These are phyloP conservation scores for Cryphonectria japonica DNA, from an alignment of 2,329 filamentous ascomycete species.

Conservation along the genomic window DNA sequence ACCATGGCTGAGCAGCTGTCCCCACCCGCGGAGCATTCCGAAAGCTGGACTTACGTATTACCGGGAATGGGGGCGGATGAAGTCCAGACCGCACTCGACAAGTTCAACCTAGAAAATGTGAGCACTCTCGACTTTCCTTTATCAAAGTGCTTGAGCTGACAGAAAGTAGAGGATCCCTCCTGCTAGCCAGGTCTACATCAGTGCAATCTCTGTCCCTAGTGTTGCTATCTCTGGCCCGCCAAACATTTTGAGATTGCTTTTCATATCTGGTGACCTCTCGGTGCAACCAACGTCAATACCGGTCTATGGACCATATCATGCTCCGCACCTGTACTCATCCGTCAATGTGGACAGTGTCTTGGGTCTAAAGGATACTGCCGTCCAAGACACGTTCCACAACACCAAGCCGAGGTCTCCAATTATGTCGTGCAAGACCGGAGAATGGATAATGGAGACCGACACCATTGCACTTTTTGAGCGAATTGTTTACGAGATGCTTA, in stretches of 20 bases:
- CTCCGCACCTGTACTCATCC: constrained; percentile 53
- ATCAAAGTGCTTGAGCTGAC: neutral
- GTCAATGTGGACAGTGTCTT: constrained; percentile 51
- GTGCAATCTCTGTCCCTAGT: constrained; percentile 52
- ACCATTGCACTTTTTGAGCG: constrained; percentile 47
- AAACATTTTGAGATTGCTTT: constrained; percentile 49
- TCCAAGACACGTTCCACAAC: constrained; percentile 45
- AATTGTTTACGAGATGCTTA: constrained; percentile 54
- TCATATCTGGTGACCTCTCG: constrained; percentile 44
- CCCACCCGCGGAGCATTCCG: constrained; percentile 47
- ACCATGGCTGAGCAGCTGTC: constrained; percentile 52
- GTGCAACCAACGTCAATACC: constrained; percentile 53
- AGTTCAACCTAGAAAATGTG: constrained; percentile 62
- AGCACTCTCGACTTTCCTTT: too few species aligned
- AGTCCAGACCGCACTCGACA: constrained; percentile 53
- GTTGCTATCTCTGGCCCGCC: constrained; percentile 61
- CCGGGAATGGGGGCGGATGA: constrained; percentile 57
- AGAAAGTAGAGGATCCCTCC: constrained; percentile 44
- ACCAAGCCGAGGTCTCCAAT: constrained; percentile 51
- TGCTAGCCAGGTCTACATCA: constrained; percentile 57
- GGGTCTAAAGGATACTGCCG: constrained; percentile 44
- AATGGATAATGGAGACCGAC: constrained; percentile 45
- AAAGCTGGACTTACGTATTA: constrained; percentile 70
- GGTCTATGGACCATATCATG: constrained; percentile 61
- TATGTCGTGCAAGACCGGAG: constrained; percentile 55